Conservation (phyloP, 768 basidiomycete genomes). For the Podaxis carcinomalis region DNA sequence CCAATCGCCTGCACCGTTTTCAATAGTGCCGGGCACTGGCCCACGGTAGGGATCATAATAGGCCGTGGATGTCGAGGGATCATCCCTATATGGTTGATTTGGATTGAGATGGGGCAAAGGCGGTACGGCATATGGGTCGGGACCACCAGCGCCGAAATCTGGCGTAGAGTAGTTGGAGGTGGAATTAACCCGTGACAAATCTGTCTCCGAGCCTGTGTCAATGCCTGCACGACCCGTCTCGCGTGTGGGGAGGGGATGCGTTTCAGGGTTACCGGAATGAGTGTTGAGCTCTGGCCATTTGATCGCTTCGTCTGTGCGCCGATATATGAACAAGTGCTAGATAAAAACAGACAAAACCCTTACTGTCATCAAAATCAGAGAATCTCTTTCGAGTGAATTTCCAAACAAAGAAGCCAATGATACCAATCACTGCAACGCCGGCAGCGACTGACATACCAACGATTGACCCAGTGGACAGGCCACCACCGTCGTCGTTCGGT, state of each 20-base stretch:
- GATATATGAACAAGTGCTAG: constrained; percentile 9
- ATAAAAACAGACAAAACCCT: constrained; percentile 25
- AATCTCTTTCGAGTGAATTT: constrained; percentile 82
- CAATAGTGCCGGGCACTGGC: constrained; percentile 64
- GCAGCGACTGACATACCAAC: constrained; percentile 79
- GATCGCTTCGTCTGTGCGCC: constrained; percentile 66
- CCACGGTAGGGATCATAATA: constrained; percentile 84
- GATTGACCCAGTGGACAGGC: constrained; percentile 69
- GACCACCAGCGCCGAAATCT: constrained; percentile 40
- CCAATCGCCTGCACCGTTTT: constrained; percentile 39
- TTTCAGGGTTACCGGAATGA: constrained; percentile 41
- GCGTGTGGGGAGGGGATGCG: constrained; percentile 64
- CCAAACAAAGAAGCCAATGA: constrained; percentile 78
- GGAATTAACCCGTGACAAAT: constrained; percentile 50
- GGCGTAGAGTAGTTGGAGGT: constrained; percentile 41
- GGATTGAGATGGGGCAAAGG: constrained; percentile 80
- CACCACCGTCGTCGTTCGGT: constrained; percentile 20
- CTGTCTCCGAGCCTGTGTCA: constrained; percentile 59
- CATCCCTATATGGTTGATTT: constrained; percentile 71
- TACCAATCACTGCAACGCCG: constrained; percentile 67
- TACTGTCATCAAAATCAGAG: constrained; percentile 74
- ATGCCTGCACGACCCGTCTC: constrained; percentile 72
- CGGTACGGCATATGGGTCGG: constrained; percentile 79
- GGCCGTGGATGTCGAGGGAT: constrained; percentile 43
- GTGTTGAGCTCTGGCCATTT: constrained; percentile 88